These are phyloP conservation scores for Helicosporidium sp. DNA, from an alignment of 139 green algal genomes.

Conservation along the genomic window DNA sequence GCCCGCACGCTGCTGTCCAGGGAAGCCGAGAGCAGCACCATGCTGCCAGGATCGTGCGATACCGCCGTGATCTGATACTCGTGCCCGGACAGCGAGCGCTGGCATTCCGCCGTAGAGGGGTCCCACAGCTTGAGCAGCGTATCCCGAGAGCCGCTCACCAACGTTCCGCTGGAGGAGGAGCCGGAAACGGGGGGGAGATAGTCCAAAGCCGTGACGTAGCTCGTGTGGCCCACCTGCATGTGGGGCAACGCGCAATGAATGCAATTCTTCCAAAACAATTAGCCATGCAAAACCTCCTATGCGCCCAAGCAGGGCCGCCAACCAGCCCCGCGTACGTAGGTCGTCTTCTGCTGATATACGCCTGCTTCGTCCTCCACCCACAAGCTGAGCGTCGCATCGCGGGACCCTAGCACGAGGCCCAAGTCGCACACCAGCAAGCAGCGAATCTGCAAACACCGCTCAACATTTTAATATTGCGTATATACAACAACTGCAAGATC, in stretches of 20 bases:
- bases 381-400: conserved; percentile 46
- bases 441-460: background rate
- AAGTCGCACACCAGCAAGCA: background rate
- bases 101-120: conserved; percentile 4
- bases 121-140: conserved; percentile 67
- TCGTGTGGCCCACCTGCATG: conserved; percentile 49
- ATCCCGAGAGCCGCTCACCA: conserved; percentile 71
- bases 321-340: background rate
- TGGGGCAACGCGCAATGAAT: background rate
- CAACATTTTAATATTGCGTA: too few species aligned
- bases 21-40: conserved; percentile 33
- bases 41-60: too few species aligned
- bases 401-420: conserved; percentile 41
- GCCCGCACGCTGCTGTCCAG: conserved; percentile 63
- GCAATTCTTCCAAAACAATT: background rate
- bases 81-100: conserved; percentile 47
- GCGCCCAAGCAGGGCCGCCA: background rate
- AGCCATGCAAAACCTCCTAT: background rate
- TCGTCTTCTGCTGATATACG: background rate
- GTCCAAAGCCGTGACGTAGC: conserved; percentile 55
- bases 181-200: conserved; percentile 21
- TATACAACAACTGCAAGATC: too few species aligned
- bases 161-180: conserved; percentile 9
- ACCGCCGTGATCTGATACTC: conserved; percentile 43
- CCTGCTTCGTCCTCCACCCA: conserved; percentile 10